Conservation (phyloP, 805 yeast genomes). For the Spathaspora passalidarum region DNA sequence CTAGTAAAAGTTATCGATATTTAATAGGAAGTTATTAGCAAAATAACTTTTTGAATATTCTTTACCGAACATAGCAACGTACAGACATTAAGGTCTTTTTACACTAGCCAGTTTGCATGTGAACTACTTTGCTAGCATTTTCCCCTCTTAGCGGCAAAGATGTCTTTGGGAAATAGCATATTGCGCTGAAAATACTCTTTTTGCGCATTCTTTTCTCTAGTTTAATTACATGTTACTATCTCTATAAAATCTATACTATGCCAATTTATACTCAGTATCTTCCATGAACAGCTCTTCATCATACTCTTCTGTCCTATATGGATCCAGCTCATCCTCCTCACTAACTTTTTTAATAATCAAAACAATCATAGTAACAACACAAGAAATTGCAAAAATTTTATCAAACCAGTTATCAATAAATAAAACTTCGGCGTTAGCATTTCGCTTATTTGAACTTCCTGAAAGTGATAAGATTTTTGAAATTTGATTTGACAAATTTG, state of each 20-base stretch:
- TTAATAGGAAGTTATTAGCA: too few species aligned
- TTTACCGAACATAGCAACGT: too few species aligned
- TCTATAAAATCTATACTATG: constrained; percentile 2
- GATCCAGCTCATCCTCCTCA: constrained; percentile 14
- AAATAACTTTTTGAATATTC: too few species aligned
- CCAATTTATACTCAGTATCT: constrained; percentile 9
- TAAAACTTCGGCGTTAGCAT: constrained; percentile 32
- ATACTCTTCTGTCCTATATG: constrained; percentile 13
- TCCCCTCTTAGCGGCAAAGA: too few species aligned
- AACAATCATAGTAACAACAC: constrained; percentile 30
- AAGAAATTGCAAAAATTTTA: constrained; percentile 45
- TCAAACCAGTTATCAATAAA: constrained; percentile 54
- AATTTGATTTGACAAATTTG: constrained; percentile 39
- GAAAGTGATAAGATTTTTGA: constrained; percentile 36
- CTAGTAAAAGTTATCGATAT: too few species aligned
- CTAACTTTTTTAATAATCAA: constrained; percentile 17
- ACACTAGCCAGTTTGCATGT: too few species aligned
- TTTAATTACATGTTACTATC: too few species aligned
- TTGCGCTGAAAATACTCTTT: too few species aligned
- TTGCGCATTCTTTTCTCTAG: too few species aligned
- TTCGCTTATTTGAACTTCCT: constrained; percentile 20
- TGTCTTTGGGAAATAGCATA: too few species aligned
- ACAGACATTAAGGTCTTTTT: too few species aligned
- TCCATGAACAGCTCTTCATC: constrained; percentile 37
- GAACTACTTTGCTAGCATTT: too few species aligned